Evolutionary conservation across 441 rosid species (phyloP), one percentile per base, ranked within the genome.

Genomic region (Dalechampia spathulata): DNA sequence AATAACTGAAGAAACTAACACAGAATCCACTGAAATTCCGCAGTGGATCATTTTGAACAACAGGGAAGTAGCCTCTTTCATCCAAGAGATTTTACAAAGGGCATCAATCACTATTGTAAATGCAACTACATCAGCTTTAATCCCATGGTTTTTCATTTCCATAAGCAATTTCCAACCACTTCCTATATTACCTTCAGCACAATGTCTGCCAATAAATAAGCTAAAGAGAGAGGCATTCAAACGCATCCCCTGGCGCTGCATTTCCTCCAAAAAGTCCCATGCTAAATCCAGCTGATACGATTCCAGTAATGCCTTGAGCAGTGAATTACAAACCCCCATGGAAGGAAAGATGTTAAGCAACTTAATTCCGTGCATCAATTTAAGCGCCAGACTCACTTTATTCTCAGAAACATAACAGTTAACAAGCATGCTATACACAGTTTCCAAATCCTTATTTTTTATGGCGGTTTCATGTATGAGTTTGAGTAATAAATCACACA

Each of bases 1-100:
- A 39, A 54, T n/a, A 23, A 54, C 15, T 15, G 36, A 54, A 54
- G 58, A 54, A 39, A 54, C 58, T 25, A 32, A 54, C 22, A 54
- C 58, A 38, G 47, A 39, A 36, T 54, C 58, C 9, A 21, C 58
- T 3, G 47, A 54, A 16, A 54, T 54, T 54, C 47, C 58, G 20
- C 19, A 39, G 22, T 38, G n/a, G 21, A 6, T 10, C 58, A 38
- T 39, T 54, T 54, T 39, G 27, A 54, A 39, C 58, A 54, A 54
- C 47, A 54, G 15, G n/a, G 19, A 36, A 52, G 45, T 53, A n/a
- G 45, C 57, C 45, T 21, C 45, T 37, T 53, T 53, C 32, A 53
- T 5, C 15, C 20, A 23, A 38, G 57, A 36, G 6, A 38, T 22
- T 34, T 53, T 53, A 53, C 57, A 53, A 14, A 53, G 20, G 0